These are phyloP conservation scores for Proliferodiscus dingleyae DNA, from an alignment of 2,329 filamentous ascomycete genomes.

Conservation along the genomic window DNA sequence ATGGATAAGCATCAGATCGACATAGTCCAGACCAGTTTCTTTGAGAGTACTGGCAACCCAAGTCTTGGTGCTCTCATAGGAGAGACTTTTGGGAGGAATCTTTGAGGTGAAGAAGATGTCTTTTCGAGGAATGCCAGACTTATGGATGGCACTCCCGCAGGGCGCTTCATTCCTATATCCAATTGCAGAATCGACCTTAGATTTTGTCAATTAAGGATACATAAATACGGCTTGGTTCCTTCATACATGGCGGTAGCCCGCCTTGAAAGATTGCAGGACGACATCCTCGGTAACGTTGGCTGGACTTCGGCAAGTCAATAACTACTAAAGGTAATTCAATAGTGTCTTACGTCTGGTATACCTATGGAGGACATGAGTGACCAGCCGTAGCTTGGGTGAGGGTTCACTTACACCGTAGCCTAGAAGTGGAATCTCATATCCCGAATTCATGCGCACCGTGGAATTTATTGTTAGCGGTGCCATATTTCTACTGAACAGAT, in stretches of 20 bases:
- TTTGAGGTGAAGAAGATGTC: constrained; percentile 61
- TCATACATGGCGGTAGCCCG: constrained; percentile 52
- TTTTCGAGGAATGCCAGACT: constrained; percentile 46
- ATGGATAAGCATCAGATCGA: constrained; percentile 63
- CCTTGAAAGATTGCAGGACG: constrained; percentile 49
- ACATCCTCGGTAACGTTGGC: constrained; percentile 52
- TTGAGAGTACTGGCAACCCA: constrained; percentile 60
- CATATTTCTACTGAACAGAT: constrained; percentile 31
- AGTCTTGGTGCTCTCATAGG: constrained; percentile 60
- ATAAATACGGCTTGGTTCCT: neutral
- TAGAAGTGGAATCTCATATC: constrained; percentile 55
- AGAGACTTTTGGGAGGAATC: constrained; percentile 45
- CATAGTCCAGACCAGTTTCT: constrained; percentile 54
- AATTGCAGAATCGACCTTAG: constrained; percentile 53
- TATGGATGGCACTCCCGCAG: constrained; percentile 46
- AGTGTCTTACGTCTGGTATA: constrained; percentile 36
- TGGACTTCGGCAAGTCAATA: constrained; percentile 38
- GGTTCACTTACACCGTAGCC: constrained; percentile 49
- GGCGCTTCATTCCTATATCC: constrained; percentile 54
- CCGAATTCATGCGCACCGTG: constrained; percentile 46
- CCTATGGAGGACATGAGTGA: constrained; percentile 24
- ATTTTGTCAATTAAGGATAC: neutral
- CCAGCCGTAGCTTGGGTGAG: neutral
- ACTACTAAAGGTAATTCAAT: neutral
- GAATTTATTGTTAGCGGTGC: constrained; percentile 42